phyloP scores from a whole-genome alignment of 352 stramenopile genomes.

The Pythium rishiriense region DNA sequence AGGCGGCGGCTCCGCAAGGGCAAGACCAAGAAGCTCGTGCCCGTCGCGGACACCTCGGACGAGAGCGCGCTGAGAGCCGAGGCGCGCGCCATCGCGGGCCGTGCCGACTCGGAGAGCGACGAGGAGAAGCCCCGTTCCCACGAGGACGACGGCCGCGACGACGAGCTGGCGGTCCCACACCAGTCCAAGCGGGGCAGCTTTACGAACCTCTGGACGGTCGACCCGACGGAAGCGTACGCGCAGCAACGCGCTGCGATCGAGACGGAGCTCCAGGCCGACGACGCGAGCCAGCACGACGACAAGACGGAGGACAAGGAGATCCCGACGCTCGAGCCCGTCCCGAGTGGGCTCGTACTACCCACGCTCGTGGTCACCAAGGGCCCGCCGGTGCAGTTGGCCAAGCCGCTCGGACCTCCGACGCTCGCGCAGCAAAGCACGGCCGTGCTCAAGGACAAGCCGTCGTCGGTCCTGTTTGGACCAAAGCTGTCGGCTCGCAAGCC shows the following conservation, averaged over 20 bases:
- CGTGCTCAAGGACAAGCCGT: constrained; percentile 30
- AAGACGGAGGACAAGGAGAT: constrained; percentile 2
- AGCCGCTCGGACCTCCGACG: neutral
- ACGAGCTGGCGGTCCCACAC: neutral
- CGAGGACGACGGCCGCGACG: neutral
- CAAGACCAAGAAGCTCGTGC: constrained; percentile 36
- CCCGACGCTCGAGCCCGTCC: neutral
- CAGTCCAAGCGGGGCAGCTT: constrained; percentile 28
- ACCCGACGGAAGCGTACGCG: constrained; percentile 19
- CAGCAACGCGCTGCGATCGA: constrained; percentile 23
- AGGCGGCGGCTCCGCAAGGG: constrained; percentile 1
- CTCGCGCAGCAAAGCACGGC: constrained; percentile 29
- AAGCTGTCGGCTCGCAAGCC: constrained; percentile 14
- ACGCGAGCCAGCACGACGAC: constrained; percentile 15
- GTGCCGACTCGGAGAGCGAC: constrained; percentile 10
- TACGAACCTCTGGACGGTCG: constrained; percentile 33
- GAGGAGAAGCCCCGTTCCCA: constrained; percentile 3
- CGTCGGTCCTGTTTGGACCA: constrained; percentile 32
- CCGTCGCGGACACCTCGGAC: constrained; percentile 22
- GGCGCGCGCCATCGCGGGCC: constrained; percentile 24
- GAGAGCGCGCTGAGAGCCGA: constrained; percentile 16
- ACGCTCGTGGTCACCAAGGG: constrained; percentile 52
- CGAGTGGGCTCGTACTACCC: constrained; percentile 19
- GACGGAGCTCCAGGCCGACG: constrained; percentile 12
- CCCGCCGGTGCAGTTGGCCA: constrained; percentile 34